Conservation (phyloP, 306 rosid species). For the Ochetophila trinervis region DNA sequence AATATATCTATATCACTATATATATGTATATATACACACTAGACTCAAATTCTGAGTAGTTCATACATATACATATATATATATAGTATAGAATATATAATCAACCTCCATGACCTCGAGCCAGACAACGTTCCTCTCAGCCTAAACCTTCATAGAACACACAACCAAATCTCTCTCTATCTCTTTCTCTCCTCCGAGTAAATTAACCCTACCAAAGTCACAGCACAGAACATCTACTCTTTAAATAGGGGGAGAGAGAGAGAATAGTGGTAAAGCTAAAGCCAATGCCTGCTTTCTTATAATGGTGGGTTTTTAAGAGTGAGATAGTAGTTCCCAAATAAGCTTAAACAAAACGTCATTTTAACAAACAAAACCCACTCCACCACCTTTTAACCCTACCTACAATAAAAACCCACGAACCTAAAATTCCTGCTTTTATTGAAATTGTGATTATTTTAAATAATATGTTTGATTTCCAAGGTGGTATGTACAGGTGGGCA, state of each 20-base stretch:
- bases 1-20: not conserved
- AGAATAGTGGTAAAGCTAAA: not conserved
- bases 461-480: too few species aligned
- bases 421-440: too few species aligned
- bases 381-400: too few species aligned
- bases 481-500: too few species aligned
- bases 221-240: conserved; percentile 29
- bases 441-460: too few species aligned
- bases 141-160: conserved; percentile 38
- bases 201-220: conserved; percentile 32
- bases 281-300: not conserved
- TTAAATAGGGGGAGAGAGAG: conserved; percentile 8
- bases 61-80: conserved; percentile 1
- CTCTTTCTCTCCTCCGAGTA: conserved; percentile 13
- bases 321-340: conserved; percentile 31
- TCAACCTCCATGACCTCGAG: conserved; percentile 47
- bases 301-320: not conserved
- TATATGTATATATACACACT: not conserved
- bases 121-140: conserved; percentile 81
- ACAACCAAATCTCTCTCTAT: not conserved
- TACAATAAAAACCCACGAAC: too few species aligned
- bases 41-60: not conserved
- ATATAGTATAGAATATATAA: not conserved
- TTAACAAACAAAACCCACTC: conserved; percentile 10
- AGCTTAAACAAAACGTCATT: conserved; percentile 42